Evolutionary conservation across 192 early-diverging fungal genomes (phyloP), one percentile per base, ranked within the genome.

Genomic region (Dimargaris xerosporica): DNA sequence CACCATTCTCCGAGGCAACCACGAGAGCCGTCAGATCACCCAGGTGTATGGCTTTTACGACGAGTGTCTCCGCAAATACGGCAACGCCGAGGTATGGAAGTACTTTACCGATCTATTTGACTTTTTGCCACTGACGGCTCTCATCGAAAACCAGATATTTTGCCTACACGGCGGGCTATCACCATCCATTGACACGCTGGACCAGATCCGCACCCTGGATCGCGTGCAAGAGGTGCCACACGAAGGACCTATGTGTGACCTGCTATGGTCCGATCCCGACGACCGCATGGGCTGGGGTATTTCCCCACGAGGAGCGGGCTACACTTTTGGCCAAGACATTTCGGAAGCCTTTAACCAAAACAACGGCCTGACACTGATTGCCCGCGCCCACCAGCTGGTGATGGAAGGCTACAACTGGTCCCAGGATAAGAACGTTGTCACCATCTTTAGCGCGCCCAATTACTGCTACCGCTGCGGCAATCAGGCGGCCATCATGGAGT

Each of bases 391-490:
- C 79, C 90, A 91, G 78, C 75, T 90, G 61, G 89, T 91, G 53
- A 90, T 90, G 88, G 90, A 90, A 88, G 93, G 96, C 60, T 99
- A 96, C 78, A 96, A 93, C 73, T 99, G 96, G 96, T 85, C 85
- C 62, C 94, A 99, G 75, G 96, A 97, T 59, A 84, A 88, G 74
- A 97, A 99, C 73, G 93, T 94, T 3, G 96, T 99, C 16, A 99
- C 96, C 26, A 99, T 99, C 64, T 99, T 99, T 71, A 89, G 86
- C 75, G 96, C 96, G 47, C 96, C 96, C 34, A 99, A 99, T 76
- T 99, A 99, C 78, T 96, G 96, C 74, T 99, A 99, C 83, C 85
- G 96, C 48, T 99, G 96, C 68, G 96, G 96, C 54, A 99, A 99
- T 72, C 94, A 97, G 81, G 96, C 96, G 29, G 96, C 96, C 31